Evolutionary conservation across 1,284 basidiomycete genomes (phyloP), one percentile per base, ranked within the genome.

Genomic region (Rugosomyces carneus): DNA sequence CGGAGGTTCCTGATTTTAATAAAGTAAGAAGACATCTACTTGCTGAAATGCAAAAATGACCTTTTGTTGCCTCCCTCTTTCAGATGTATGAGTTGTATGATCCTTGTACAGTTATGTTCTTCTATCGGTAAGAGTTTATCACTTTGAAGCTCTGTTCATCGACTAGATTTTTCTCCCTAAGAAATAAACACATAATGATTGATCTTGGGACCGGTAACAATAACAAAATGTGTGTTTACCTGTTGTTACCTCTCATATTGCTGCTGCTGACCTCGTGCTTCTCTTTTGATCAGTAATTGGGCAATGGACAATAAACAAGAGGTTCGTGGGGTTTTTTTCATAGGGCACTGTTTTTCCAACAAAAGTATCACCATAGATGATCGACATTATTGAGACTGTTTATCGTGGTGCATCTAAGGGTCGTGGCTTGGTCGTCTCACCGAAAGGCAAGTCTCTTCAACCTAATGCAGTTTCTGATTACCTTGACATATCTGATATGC

Each of bases 131-230:
- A 47, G 81, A n/a, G n/a, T 29, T 34, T 8, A 31, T 45, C 37
- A 19, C 24, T 24, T 29, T 20, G 18, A 18, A 15, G 5, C 4
- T 8, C n/a, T 16, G 20, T n/a, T n/a, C 16, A 35, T 55, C 20
- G 45, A 20, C 44, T 53, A 27, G 41, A 39, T 31, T 40, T 53
- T 40, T 9, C 9, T 37, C 15, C 40, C 15, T n/a, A 60, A 93
- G 93, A 34, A 97, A 97, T 70, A 96, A 99, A 66, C 95, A 99
- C 62, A 99, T 99, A 69, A 98, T 99, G 95, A 97, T 99, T 62
- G 95, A 98, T 80, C 71, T 97, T 56, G 94, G 95, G 11, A 99
- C 95, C 41, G 95, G 96, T 73, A 98, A 99, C 71, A 99, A 99
- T 69, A 99, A 99, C 72, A 99, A 99, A 72, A 96, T 97, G 90